phyloP scores from a whole-genome alignment of 371 early-diverging fungal species.

The Blakeslea trispora region DNA sequence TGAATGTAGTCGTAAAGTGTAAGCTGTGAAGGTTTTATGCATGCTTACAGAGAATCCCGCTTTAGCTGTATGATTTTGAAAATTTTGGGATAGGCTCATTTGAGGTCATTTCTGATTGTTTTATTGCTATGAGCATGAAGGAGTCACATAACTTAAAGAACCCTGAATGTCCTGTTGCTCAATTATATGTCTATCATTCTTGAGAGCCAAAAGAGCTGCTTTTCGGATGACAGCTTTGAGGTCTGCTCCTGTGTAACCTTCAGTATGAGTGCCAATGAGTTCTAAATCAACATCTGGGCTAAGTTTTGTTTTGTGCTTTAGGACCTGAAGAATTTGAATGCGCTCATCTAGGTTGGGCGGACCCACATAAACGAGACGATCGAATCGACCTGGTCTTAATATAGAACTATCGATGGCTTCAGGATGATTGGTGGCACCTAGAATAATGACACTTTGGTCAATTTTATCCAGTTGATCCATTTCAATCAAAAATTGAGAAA shows the following conservation, averaged over 20 bases:
- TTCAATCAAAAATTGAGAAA: conserved; percentile 78
- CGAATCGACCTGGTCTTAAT: conserved; percentile 89
- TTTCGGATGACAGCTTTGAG: conserved; percentile 79
- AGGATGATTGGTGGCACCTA: conserved; percentile 93
- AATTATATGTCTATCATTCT: conserved; percentile 9
- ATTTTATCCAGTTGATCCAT: conserved; percentile 67
- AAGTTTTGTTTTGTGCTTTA: conserved; percentile 55
- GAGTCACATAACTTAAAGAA: conserved; percentile 14
- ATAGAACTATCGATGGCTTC: conserved; percentile 79
- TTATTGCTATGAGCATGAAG: conserved; percentile 13
- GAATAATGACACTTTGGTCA: conserved; percentile 59
- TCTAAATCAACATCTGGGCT: conserved; percentile 54
- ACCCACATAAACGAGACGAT: conserved; percentile 78
- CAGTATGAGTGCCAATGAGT: conserved; percentile 49
- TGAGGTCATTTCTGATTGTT: conserved; percentile 2
- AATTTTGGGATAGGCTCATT: too few relatives aligned
- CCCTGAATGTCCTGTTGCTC: conserved; percentile 14
- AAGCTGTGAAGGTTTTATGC: too few relatives aligned
- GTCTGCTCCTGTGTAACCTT: conserved; percentile 81
- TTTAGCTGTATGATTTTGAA: too few relatives aligned
- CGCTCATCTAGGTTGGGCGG: conserved; percentile 72
- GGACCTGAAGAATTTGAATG: conserved; percentile 69
- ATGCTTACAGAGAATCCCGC: too few relatives aligned
- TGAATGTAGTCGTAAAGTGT: too few relatives aligned
- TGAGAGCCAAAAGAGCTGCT: conserved; percentile 68